These are phyloP conservation scores for Paraleonurus japonicus DNA, from an alignment of 257 asterid species.

Conservation along the genomic window DNA sequence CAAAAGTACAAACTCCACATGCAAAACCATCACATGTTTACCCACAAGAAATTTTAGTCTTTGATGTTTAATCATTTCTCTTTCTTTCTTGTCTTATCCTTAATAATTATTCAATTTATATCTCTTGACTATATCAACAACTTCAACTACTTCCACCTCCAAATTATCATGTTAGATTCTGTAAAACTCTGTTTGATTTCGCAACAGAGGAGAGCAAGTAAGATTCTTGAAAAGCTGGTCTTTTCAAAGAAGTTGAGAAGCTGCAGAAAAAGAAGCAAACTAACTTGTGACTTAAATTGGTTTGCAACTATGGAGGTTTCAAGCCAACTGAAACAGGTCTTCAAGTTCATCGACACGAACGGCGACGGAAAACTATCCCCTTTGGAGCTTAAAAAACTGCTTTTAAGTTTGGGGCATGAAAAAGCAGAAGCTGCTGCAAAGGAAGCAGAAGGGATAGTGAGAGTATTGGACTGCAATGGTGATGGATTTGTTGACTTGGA, in stretches of 20 bases:
- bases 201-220: constrained; percentile 25
- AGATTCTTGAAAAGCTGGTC: constrained; percentile 16
- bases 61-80: background rate
- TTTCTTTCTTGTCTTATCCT: background rate
- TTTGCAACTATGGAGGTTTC: constrained; percentile 47
- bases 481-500: constrained; percentile 63
- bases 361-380: constrained; percentile 70
- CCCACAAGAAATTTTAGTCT: constrained; percentile 9
- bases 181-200: constrained; percentile 32
- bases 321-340: constrained; percentile 50
- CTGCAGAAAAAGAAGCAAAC: constrained; percentile 14
- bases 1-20: background rate
- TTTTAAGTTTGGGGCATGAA: constrained; percentile 41
- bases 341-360: constrained; percentile 58
- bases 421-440: constrained; percentile 34
- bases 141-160: background rate
- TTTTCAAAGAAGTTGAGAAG: constrained; percentile 21
- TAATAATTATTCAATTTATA: constrained; percentile 3
- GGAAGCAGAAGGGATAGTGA: constrained; percentile 60
- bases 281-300: constrained; percentile 34
- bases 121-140: constrained; percentile 28
- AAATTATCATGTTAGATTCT: constrained; percentile 35
- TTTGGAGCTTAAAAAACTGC: constrained; percentile 42
- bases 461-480: constrained; percentile 63
- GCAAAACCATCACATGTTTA: constrained; percentile 19